Conservation (phyloP, 1,139 yeast genomes). For the Taphrina sp. region DNA sequence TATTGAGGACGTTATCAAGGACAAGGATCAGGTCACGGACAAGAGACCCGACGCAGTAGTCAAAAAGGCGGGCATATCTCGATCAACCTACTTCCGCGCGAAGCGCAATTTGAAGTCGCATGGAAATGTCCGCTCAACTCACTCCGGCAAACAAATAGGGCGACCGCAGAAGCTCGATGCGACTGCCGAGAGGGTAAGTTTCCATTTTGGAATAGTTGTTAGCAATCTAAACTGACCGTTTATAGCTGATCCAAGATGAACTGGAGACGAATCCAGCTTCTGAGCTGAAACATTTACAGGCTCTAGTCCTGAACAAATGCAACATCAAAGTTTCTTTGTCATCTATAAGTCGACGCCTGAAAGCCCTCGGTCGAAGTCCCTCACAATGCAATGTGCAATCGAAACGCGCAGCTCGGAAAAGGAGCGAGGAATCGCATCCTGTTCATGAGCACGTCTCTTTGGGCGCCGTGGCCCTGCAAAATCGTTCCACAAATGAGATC, state of each 20-base stretch:
- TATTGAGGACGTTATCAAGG: no score
- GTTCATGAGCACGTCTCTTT: neutral
- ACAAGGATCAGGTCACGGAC: no score
- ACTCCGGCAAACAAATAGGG: conserved; percentile 17
- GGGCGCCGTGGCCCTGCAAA: neutral
- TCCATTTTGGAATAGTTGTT: no score
- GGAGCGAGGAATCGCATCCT: conserved; percentile 1
- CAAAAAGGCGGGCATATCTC: conserved; percentile 15
- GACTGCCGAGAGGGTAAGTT: conserved; percentile 6
- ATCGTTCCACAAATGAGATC: neutral
- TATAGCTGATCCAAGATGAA: conserved; percentile 11
- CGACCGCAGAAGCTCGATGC: conserved; percentile 20
- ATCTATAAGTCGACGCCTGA: conserved; percentile 11
- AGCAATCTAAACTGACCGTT: neutral
- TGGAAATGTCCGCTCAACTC: conserved; percentile 19
- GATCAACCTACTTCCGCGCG: conserved; percentile 17
- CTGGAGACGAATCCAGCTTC: conserved; percentile 15
- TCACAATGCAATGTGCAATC: conserved; percentile 6
- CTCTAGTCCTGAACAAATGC: conserved; percentile 8
- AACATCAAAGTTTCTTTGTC: conserved; percentile 11
- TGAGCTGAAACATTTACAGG: conserved; percentile 12
- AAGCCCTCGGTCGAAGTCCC: conserved; percentile 18
- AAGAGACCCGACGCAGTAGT: conserved; percentile 1
- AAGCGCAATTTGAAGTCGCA: conserved; percentile 20
- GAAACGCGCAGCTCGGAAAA: conserved; percentile 7